A percentile compares a stretch with the other conserved stretches of the same genome.
Conservation (phyloP, 768 basidiomycete genomes). For the Neoboletus brunneissimus region DNA sequence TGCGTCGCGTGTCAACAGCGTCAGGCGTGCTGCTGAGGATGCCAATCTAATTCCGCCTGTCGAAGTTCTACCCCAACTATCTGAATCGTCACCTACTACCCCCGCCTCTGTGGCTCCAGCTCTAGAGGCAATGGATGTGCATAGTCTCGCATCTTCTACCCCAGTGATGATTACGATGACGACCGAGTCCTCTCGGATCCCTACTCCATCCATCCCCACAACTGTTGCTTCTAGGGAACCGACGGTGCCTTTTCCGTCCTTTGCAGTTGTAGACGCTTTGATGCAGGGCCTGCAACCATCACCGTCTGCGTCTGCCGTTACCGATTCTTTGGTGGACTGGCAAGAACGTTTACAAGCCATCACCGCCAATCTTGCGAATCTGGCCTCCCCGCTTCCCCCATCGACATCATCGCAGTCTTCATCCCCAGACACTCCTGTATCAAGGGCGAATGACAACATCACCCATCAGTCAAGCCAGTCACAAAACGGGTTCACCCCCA, state of each 20-base stretch:
- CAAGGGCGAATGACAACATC: neutral
- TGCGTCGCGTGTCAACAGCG: neutral
- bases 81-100: conserved; percentile 19
- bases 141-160: neutral
- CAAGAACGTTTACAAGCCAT: conserved; percentile 18
- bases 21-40: neutral
- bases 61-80: conserved; percentile 19
- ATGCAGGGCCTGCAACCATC: neutral
- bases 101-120: conserved; percentile 8
- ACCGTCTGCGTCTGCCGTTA: neutral
- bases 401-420: conserved; percentile 7
- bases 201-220: neutral
- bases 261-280: neutral
- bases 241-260: neutral
- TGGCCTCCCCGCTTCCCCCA: conserved; percentile 4
- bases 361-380: conserved; percentile 7
- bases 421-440: neutral
- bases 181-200: neutral
- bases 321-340: conserved; percentile 8
- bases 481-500: neutral
- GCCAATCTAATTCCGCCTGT: conserved; percentile 32
- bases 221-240: neutral
- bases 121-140: neutral
- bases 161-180: neutral
- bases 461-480: neutral